Percentiles rank a stretch among this genome's conserved stretches.
These are phyloP conservation scores for Penicillium pancosmium DNA, from an alignment of 495 filamentous ascomycete species.

Conservation along the genomic window DNA sequence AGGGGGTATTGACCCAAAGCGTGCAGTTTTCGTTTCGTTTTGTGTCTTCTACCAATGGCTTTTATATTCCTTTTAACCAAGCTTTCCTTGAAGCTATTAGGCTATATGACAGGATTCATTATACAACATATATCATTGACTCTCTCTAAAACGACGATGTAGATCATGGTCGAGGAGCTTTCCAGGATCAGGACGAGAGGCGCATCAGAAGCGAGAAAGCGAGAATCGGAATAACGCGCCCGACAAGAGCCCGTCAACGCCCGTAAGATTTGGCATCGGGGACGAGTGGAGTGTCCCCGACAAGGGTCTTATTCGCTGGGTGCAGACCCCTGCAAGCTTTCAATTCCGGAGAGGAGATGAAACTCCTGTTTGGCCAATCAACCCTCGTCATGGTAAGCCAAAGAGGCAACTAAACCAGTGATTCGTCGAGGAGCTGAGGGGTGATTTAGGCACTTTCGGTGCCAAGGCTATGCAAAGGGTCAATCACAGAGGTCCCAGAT, in stretches of 20 bases:
- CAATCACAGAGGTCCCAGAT: slow-evolving; percentile 18
- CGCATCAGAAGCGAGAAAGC: slow-evolving; percentile 3
- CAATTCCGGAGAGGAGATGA: slow-evolving; percentile 4
- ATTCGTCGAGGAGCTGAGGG: slow-evolving; percentile 14
- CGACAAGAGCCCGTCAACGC: slow-evolving; percentile 15
- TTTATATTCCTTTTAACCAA: neutral
- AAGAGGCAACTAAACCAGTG: slow-evolving; percentile 13
- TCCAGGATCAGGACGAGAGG: neutral
- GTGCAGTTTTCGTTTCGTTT: slow-evolving; percentile 2
- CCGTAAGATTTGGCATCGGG: slow-evolving; percentile 21
- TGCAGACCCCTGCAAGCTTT: slow-evolving; percentile 13
- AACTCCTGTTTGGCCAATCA: slow-evolving; percentile 9
- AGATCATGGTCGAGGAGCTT: neutral
- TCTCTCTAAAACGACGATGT: neutral
- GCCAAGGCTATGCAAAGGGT: slow-evolving; percentile 17
- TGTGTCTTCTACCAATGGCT: slow-evolving; percentile 4
- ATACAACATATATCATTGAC: neutral
- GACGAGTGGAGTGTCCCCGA: slow-evolving; percentile 8
- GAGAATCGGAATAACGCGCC: slow-evolving; percentile 3
- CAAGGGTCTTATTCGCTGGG: slow-evolving; percentile 17
- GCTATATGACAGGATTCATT: slow-evolving; percentile 7
- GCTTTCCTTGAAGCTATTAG: neutral
- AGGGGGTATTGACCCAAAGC: slow-evolving; percentile 3
- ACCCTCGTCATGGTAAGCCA: slow-evolving; percentile 13
- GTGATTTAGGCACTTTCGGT: slow-evolving; percentile 7